Base-by-base conservation (phyloP, 2,329 filamentous ascomycete species). In the Colletotrichum brevisporum region DNA sequence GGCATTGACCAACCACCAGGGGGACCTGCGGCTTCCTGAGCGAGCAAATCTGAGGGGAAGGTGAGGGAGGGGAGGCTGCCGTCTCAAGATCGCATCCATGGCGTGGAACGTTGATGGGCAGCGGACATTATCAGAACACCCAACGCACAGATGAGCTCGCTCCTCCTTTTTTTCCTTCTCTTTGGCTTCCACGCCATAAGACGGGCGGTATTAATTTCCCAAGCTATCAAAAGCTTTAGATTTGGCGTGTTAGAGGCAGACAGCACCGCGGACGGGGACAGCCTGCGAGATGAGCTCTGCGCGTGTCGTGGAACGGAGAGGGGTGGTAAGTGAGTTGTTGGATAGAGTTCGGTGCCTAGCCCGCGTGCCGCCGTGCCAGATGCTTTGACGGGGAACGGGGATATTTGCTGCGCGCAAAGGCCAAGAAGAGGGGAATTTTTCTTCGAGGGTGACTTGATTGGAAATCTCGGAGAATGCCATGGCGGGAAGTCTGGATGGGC, bases 1-100 rank as follows among this genome's bases (percentile, higher is more conserved):
- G 18, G 58, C 60, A 68, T 69, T 69, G 66, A 52, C 66, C 66
- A 69, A 68, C 55, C 60, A 59, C 31, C 55, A 24, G 5, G 18
- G 9, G 45, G 47, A n/a, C 12, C 6, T 55, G 24, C 60, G 55
- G 61, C 43, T 65, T 48, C 10, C 21, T 24, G 21, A 24, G 21
- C 8, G 31, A 36, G 31, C 31, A 36, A 6, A 2, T 36, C 8
- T 10, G 31, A 36, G 31, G 31, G 10, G 3, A 27, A 53, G 39
- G 24, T 50, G 50, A 51, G 48, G 56, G 26, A 36, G 27, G 56
- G 26, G 43, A n/a, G 24, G n/a, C 54, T 57, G 43, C 50, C 55
- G 55, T 69, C 61, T 65, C 54, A 47, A 65, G n/a, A 16, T 45
- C 51, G 31, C 36, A n/a, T n/a, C 60, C 16, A 36, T 36, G 9